Evolutionary conservation across 1,139 yeast species (phyloP).

Genomic region (Nakaseomyces nivariensis): DNA sequence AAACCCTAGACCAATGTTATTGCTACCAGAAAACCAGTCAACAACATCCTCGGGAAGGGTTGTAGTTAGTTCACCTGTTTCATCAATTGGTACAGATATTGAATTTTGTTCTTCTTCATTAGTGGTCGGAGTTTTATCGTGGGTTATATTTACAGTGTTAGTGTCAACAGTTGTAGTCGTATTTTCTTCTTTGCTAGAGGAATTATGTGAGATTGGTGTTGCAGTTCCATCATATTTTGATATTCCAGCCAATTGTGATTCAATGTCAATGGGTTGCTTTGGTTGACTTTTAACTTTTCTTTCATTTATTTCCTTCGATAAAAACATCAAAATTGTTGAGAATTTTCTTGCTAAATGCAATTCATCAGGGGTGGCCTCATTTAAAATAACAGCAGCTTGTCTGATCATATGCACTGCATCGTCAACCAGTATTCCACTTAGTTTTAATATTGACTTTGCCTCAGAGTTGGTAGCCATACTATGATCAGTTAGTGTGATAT

Average conservation of each 20-base stretch:
- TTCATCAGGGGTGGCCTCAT: conserved; percentile 86
- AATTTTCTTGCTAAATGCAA: conserved; percentile 74
- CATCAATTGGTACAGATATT: not conserved
- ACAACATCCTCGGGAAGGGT: conserved; percentile 37
- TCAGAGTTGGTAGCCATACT: conserved; percentile 19
- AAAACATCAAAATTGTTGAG: conserved; percentile 68
- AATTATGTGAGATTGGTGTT: not conserved
- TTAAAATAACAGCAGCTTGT: conserved; percentile 60
- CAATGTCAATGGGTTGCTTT: not conserved
- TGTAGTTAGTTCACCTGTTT: not conserved
- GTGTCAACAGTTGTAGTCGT: not conserved
- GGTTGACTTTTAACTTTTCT: conserved; percentile 12
- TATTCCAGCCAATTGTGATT: not conserved
- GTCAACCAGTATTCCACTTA: conserved; percentile 58
- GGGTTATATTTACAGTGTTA: not conserved
- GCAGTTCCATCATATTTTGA: not conserved
- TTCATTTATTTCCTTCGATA: conserved; percentile 63
- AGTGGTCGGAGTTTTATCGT: not conserved
- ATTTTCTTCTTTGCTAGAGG: not conserved
- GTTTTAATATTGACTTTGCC: conserved; percentile 38
- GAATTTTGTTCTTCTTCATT: not conserved
- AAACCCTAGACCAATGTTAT: conserved; percentile 65
- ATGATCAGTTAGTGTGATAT: conserved; percentile 46
- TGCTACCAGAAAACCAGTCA: conserved; percentile 63
- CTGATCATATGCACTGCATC: conserved; percentile 62